These are phyloP conservation scores for Lyophyllum decastes DNA, from an alignment of 768 basidiomycete genomes.

Conservation along the genomic window DNA sequence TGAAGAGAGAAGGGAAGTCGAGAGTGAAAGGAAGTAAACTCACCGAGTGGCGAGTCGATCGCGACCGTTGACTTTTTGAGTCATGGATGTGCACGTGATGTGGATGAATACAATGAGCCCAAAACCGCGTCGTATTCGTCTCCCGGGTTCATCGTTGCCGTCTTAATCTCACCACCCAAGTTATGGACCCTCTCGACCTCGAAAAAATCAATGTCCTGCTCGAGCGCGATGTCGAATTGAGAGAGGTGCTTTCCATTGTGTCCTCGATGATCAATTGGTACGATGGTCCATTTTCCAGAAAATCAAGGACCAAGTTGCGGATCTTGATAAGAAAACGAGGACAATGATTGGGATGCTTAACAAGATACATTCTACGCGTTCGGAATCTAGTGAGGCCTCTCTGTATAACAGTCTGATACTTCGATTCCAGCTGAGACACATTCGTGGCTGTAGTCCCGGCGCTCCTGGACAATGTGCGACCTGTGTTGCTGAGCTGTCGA, in stretches of 20 bases:
- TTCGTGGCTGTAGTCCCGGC: conserved; percentile 48
- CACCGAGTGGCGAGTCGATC: too few relatives aligned
- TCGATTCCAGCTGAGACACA: conserved; percentile 2
- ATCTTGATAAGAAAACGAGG: conserved; percentile 75
- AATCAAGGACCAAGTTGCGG: conserved; percentile 76
- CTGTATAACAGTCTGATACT: not conserved
- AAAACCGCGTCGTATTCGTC: too few relatives aligned
- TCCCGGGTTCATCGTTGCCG: too few relatives aligned
- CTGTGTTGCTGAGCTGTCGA: conserved; percentile 56
- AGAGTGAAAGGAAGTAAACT: not conserved
- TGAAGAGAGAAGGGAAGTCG: not conserved
- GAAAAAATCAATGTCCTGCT: conserved; percentile 59
- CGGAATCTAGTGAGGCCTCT: conserved; percentile 50
- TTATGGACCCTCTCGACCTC: conserved; percentile 59
- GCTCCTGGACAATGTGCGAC: conserved; percentile 57
- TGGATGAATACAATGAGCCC: too few relatives aligned
- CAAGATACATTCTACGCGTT: conserved; percentile 76
- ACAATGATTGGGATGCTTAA: conserved; percentile 75
- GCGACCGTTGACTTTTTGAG: not conserved
- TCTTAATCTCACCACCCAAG: not conserved
- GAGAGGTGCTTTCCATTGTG: conserved; percentile 51
- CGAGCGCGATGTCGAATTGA: conserved; percentile 61
- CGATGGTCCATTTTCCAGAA: conserved; percentile 46
- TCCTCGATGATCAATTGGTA: not conserved
- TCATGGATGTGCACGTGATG: not conserved